phyloP scores from a whole-genome alignment of 129 eudicot genomes.

The Flaveria ramosissima region DNA sequence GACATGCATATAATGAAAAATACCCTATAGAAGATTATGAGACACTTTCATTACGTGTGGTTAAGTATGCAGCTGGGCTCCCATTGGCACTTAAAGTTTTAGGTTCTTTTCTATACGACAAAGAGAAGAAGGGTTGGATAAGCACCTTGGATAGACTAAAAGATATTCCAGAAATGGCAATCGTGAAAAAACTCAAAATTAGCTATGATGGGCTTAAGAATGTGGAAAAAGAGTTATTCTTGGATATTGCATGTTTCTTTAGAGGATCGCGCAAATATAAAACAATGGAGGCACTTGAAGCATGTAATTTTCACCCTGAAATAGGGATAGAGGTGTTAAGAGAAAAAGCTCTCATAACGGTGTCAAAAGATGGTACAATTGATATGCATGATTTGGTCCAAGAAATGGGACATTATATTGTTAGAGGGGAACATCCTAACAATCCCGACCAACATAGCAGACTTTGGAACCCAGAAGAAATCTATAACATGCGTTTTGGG shows the following conservation, averaged over 20 bases:
- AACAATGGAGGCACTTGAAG: background rate
- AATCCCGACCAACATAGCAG: no score
- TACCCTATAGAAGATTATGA: background rate
- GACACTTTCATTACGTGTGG: background rate
- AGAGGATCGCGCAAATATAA: background rate
- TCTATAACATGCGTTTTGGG: no score
- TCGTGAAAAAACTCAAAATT: background rate
- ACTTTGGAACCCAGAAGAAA: no score
- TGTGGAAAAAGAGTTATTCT: background rate
- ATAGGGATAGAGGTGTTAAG: conserved; percentile 5
- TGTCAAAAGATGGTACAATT: background rate
- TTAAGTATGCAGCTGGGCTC: background rate
- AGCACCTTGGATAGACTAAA: background rate
- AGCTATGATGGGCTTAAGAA: background rate
- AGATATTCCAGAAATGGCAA: background rate
- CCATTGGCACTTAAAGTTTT: conserved; percentile 5
- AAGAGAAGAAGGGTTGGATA: background rate
- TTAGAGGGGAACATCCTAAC: background rate
- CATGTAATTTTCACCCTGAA: background rate
- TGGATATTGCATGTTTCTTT: conserved; percentile 3
- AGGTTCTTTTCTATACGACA: conserved; percentile 3
- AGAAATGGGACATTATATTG: conserved; percentile 9
- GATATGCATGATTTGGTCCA: conserved; percentile 8
- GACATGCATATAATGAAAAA: background rate
- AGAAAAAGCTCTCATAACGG: background rate